Conservation (phyloP, 176 grass and related monocot species). For the Eleusine indica region DNA sequence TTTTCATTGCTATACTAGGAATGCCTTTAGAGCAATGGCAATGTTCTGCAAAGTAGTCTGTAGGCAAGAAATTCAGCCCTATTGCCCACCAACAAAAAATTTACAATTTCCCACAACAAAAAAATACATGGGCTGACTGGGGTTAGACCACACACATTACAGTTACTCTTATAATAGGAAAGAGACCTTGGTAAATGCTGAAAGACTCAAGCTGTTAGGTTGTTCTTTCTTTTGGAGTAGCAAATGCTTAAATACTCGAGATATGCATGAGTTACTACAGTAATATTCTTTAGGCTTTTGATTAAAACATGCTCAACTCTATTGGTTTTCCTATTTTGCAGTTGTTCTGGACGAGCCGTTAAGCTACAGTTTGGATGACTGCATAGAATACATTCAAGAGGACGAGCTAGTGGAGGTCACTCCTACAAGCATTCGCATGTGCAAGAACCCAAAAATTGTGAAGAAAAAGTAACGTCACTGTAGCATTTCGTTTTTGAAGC, state of each 20-base stretch:
- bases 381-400: constrained; percentile 98
- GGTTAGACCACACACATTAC: too few species aligned
- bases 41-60: neutral
- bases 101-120: neutral
- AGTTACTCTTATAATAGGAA: neutral
- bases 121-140: neutral
- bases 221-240: neutral
- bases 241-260: neutral
- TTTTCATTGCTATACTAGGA: constrained; percentile 10
- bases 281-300: neutral
- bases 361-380: constrained; percentile 93
- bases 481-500: constrained; percentile 2
- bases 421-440: constrained; percentile 77
- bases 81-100: neutral
- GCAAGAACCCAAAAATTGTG: constrained; percentile 84
- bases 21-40: neutral
- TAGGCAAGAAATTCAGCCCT: neutral
- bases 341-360: constrained; percentile 90
- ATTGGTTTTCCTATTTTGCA: constrained; percentile 49
- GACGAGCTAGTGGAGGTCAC: constrained; percentile 95
- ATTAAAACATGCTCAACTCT: constrained; percentile 13
- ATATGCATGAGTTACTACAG: neutral
- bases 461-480: constrained; percentile 49
- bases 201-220: neutral
- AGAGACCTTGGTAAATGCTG: neutral